Base-by-base conservation (phyloP, 164 flowering plant species). In the Vitis riparia region DNA sequence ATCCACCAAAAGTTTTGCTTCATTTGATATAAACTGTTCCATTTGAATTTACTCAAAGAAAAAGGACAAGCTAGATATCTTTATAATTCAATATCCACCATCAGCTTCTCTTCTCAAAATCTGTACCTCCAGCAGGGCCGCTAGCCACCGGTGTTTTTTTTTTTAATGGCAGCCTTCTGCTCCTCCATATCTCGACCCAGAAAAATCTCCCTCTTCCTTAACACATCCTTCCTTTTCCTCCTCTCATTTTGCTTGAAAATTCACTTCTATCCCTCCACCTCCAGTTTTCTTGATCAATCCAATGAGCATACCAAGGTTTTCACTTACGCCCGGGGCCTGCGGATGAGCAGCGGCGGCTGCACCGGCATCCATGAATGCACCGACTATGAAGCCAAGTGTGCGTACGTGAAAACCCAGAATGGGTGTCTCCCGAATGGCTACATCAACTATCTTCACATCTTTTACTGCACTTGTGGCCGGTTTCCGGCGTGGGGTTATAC, bases 361-460 rank as follows among this genome's bases (percentile, higher is more conserved):
- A 32, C 57, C 9, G 72, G 69, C 11, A 71, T 87, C 66, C 82
- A 84, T 48, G 66, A 71, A 11, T 72, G 49, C 73, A 2, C 68
- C 6, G 85, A 70, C 44, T 49, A 69, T 61, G 19, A 69, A 51
- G 62, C 80, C 11, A 86, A 81, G 81, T 89, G 94, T 65, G 49
- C 9, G 4, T 88, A 79, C 59, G 73, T 90, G n/a, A 79, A 49
- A 64, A 71, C 87, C n/a, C 59, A 82, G 16, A 50, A 55, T 11
- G 71, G 68, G 0, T 90, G 92, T 70, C 27, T 29, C 9, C 68
- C 88, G 0, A 74, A 77, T 63, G 91, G 94, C 1, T 89, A 86
- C 82, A 79, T 89, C 57, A 73, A 83, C 75, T 87, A 87, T 63
- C 89, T 91, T 14, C 68, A 70, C 14, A 73, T 87, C 64, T 90